A percentile compares a stretch with the other conserved stretches of the same genome.
These are phyloP conservation scores for Strobilomyces dryophilus DNA, from an alignment of 768 basidiomycete genomes.

Conservation along the genomic window DNA sequence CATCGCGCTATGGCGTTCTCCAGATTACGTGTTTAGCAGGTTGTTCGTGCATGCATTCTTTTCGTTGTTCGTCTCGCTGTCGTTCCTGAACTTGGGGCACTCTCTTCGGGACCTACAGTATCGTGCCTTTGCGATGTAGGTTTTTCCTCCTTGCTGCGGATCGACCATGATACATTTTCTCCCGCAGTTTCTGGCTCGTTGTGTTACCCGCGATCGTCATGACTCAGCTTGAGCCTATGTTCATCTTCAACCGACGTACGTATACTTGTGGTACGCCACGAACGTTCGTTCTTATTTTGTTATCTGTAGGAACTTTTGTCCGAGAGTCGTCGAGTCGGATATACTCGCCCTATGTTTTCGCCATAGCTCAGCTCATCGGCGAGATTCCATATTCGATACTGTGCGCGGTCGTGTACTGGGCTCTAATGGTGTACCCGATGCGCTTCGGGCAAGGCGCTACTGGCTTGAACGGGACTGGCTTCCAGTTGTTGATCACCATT, in stretches of 20 bases:
- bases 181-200: constrained; percentile 56
- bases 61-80: constrained; percentile 68
- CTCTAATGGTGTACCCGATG: constrained; percentile 67
- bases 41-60: constrained; percentile 72
- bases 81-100: constrained; percentile 71
- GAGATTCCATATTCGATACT: constrained; percentile 76
- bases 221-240: constrained; percentile 68
- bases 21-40: constrained; percentile 82
- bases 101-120: constrained; percentile 69
- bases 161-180: not conserved
- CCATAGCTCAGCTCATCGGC: constrained; percentile 73
- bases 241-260: constrained; percentile 63
- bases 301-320: constrained; percentile 35
- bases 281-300: not conserved
- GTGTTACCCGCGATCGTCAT: constrained; percentile 74
- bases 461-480: constrained; percentile 61
- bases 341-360: constrained; percentile 83
- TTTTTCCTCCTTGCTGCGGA: not conserved
- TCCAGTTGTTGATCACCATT: constrained; percentile 65
- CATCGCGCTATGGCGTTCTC: constrained; percentile 73
- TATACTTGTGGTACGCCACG: constrained; percentile 26
- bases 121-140: constrained; percentile 74
- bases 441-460: constrained; percentile 61
- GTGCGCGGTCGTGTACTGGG: constrained; percentile 74
- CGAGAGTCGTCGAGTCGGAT: constrained; percentile 77